Evolutionary conservation across 1,284 basidiomycete species (phyloP).

Genomic region (Ceratorhiza oryzae-sativae): DNA sequence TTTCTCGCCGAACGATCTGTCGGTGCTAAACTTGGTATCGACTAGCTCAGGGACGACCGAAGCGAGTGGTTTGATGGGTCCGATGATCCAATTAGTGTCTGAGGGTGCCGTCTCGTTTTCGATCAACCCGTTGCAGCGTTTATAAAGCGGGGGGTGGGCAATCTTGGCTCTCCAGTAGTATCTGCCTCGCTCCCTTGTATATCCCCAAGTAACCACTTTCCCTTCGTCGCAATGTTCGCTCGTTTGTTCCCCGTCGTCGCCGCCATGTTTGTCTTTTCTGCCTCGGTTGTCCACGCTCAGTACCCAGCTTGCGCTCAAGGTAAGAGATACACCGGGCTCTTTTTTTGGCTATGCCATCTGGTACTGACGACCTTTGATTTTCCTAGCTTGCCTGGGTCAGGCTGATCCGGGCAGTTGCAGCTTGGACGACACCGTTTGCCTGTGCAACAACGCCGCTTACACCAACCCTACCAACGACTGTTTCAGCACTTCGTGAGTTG

Average conservation of each 20-base stretch:
- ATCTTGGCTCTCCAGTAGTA: no score
- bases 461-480: constrained; percentile 39
- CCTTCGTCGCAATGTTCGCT: constrained; percentile 6
- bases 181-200: no score
- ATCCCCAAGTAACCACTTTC: no score
- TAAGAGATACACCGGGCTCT: background rate
- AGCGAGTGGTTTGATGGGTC: no score
- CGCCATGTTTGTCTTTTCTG: background rate
- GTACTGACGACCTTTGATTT: background rate
- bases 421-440: constrained; percentile 37
- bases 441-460: constrained; percentile 41
- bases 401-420: constrained; percentile 27
- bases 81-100: no score
- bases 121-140: no score
- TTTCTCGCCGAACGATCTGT: no score
- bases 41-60: no score
- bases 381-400: constrained; percentile 13
- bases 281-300: background rate
- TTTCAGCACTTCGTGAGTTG: constrained; percentile 18
- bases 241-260: constrained; percentile 1
- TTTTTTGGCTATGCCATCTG: background rate
- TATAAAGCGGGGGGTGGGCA: no score
- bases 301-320: constrained; percentile 23
- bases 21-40: no score
- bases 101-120: no score